Conservation (phyloP, 768 basidiomycete species). For the Lenzites betulinus region DNA sequence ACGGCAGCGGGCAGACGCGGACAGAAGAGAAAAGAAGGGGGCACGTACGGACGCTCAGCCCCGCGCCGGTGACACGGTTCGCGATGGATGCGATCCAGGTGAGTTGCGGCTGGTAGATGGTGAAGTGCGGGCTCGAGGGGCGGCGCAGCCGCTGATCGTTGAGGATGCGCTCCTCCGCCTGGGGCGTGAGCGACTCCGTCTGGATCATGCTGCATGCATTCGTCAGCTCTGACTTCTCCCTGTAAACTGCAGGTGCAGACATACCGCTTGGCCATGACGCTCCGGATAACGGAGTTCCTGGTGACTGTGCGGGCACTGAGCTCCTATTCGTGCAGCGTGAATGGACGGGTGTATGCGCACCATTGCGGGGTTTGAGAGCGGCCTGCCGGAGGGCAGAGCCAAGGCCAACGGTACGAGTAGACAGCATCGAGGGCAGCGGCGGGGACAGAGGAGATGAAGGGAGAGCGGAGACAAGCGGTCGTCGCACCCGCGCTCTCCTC, state of each 20-base stretch:
- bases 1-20: neutral
- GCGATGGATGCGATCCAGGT: slow-evolving; percentile 88
- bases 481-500: too few relatives aligned
- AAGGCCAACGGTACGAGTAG: too few relatives aligned
- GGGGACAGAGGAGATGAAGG: too few relatives aligned
- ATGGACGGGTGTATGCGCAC: slow-evolving; percentile 27
- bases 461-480: too few relatives aligned
- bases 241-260: neutral
- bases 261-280: slow-evolving; percentile 27
- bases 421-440: too few relatives aligned
- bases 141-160: slow-evolving; percentile 87
- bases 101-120: slow-evolving; percentile 94
- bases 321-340: neutral
- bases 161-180: slow-evolving; percentile 62
- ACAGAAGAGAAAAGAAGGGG: too few relatives aligned
- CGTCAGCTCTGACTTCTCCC: neutral
- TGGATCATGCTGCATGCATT: slow-evolving; percentile 47
- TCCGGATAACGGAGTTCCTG: slow-evolving; percentile 20
- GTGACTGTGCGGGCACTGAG: slow-evolving; percentile 20
- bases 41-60: slow-evolving; percentile 69
- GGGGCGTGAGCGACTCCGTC: slow-evolving; percentile 64
- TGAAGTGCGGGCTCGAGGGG: slow-evolving; percentile 93
- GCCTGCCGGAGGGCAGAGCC: too few relatives aligned
- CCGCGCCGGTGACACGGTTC: slow-evolving; percentile 84
- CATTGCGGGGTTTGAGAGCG: neutral